These are phyloP conservation scores for Ceratopteris richardii DNA, from an alignment of 75 land plant species.

Conservation along the genomic window DNA sequence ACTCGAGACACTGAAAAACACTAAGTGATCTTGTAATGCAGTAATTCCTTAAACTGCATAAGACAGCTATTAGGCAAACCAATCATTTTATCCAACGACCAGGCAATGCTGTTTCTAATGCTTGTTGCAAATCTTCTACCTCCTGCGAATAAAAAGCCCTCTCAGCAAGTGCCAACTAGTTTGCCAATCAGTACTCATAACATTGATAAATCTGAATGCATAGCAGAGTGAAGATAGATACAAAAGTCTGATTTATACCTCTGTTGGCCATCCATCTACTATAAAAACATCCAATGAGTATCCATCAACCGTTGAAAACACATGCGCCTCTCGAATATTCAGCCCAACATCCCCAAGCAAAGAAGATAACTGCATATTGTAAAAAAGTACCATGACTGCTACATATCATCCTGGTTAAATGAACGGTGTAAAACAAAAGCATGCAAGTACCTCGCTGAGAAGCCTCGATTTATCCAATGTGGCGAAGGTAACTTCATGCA, in stretches of 20 bases:
- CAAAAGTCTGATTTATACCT: constrained; percentile 54
- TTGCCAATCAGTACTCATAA: too few relatives aligned
- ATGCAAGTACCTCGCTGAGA: constrained; percentile 62
- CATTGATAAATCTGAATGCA: background rate
- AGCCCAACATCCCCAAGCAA: constrained; percentile 87
- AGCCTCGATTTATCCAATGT: constrained; percentile 92
- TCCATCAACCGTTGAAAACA: constrained; percentile 90
- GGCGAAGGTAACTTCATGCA: constrained; percentile 95
- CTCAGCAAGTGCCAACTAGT: too few relatives aligned
- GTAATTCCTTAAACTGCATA: too few relatives aligned
- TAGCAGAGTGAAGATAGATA: too few relatives aligned
- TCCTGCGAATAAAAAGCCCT: background rate
- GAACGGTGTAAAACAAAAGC: background rate
- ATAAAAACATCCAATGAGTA: constrained; percentile 95
- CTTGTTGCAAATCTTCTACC: background rate
- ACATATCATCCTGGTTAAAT: background rate
- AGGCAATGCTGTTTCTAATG: constrained; percentile 7
- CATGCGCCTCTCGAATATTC: constrained; percentile 94
- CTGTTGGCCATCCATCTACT: constrained; percentile 88
- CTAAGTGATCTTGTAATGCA: too few relatives aligned
- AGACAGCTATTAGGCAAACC: too few relatives aligned
- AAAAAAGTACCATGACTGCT: background rate
- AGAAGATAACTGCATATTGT: constrained; percentile 62
- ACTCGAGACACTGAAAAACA: too few relatives aligned
- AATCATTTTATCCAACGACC: constrained; percentile 5